Evolutionary conservation across 345 rosid genomes (phyloP).

Genomic region (Pugionium dolabratum): DNA sequence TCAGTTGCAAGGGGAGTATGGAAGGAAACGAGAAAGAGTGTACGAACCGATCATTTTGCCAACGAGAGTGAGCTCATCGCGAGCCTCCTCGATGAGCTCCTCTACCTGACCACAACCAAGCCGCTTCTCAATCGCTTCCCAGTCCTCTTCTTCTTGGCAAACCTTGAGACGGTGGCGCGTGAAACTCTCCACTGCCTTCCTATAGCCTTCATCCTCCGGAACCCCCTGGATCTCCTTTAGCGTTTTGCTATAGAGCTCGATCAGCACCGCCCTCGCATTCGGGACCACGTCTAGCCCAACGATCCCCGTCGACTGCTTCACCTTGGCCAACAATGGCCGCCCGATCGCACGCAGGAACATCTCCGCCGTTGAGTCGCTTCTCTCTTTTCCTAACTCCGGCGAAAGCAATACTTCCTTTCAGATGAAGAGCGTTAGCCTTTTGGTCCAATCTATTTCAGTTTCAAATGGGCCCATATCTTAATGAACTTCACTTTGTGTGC

Average conservation of each 20-base stretch:
- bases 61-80: conserved; percentile 77
- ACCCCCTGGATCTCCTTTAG: conserved; percentile 80
- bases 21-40: background rate
- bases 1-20: background rate
- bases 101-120: conserved; percentile 91
- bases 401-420: background rate
- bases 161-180: conserved; percentile 70
- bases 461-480: background rate
- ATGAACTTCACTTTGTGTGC: too few species aligned
- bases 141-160: conserved; percentile 73
- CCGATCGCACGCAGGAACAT: conserved; percentile 73
- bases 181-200: conserved; percentile 88
- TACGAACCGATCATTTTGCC: conserved; percentile 76
- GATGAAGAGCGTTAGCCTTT: background rate
- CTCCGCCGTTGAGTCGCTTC: conserved; percentile 14
- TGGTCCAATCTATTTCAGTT: background rate
- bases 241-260: conserved; percentile 63
- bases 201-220: conserved; percentile 82
- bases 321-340: conserved; percentile 82
- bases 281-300: conserved; percentile 88
- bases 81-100: conserved; percentile 89
- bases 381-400: conserved; percentile 13
- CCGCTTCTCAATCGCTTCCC: conserved; percentile 72
- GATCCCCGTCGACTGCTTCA: conserved; percentile 88
- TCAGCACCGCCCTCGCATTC: conserved; percentile 74